These are phyloP conservation scores for Hordeum pubiflorum DNA, from an alignment of 202 grass and related monocot genomes.

Conservation along the genomic window DNA sequence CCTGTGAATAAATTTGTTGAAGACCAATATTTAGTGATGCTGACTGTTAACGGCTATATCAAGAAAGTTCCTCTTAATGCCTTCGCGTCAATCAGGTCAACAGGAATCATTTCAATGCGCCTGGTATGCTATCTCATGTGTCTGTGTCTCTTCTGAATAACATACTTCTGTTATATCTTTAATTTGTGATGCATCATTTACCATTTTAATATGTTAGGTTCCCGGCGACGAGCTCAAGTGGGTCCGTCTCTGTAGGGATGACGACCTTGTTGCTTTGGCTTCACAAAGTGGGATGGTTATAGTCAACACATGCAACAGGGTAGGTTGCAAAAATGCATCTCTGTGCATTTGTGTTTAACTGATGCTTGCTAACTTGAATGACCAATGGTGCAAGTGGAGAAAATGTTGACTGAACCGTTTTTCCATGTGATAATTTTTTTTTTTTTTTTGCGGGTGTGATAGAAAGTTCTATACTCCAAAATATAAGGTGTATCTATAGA, in stretches of 20 bases:
- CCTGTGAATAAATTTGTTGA: slow-evolving; percentile 84
- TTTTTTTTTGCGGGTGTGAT: no score
- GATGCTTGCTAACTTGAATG: background rate
- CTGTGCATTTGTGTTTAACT: slow-evolving; percentile 3
- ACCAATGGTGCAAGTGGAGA: background rate
- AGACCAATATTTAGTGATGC: slow-evolving; percentile 86
- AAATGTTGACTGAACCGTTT: background rate
- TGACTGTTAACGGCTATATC: slow-evolving; percentile 79
- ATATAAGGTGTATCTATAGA: no score
- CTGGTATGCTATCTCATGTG: slow-evolving; percentile 47
- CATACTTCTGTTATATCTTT: background rate
- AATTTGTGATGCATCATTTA: slow-evolving; percentile 6
- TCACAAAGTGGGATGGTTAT: slow-evolving; percentile 87
- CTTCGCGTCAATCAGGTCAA: slow-evolving; percentile 74
- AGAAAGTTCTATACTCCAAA: background rate
- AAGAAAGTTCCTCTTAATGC: slow-evolving; percentile 92
- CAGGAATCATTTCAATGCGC: slow-evolving; percentile 93
- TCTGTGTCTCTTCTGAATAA: slow-evolving; percentile 10
- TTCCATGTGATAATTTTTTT: slow-evolving; percentile 4
- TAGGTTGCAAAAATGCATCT: slow-evolving; percentile 22
- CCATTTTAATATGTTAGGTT: slow-evolving; percentile 44
- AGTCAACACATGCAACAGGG: slow-evolving; percentile 86
- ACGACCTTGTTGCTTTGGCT: slow-evolving; percentile 82
- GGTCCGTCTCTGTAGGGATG: slow-evolving; percentile 68
- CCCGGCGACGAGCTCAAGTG: slow-evolving; percentile 83